Base-by-base conservation (phyloP, 495 filamentous ascomycete species). In the Penicillium chermesinum region DNA sequence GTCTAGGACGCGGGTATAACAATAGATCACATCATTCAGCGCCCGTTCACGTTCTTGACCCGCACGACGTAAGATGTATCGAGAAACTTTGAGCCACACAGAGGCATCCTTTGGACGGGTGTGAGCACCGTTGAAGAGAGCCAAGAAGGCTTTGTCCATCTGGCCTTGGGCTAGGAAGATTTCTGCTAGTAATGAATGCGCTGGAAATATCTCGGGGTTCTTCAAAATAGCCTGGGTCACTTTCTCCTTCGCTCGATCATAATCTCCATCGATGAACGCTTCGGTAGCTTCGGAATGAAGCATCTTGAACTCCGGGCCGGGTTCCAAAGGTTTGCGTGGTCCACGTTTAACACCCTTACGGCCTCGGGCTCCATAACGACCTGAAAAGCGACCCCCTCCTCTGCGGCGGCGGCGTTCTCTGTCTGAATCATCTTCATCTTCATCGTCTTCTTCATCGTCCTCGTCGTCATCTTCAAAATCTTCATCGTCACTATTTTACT, bases 171-270 rank as follows among this genome's bases (percentile, higher is more conserved):
- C 80, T 33, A 82, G 62, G 56, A 86, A 82, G 39, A 91, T 82
- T 22, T 88, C 80, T 0, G 87, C 84, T 9, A 93, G 63, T 21
- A 91, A 64, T 15, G 78, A 81, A 77, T 91, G 89, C 20, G 89
- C 85, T 16, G 79, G 74, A 51, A 86, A 85, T 46, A 89, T 87
- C 61, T 95, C 90, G 12, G 87, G 86, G 59, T 95, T 95, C 55
- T 84, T 76, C 47, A 86, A 79, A 43, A 95, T 82, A 9, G 89
- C 86, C 57, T 82, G 79, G 39, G 75, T 70, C 9, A 85, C 78
- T 37, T 79, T 70, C 2, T 80, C 69, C 22, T 80, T 72, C 9
- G 88, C 85, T 30, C 74, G 69, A 20, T 83, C 80, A 59, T 83
- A 83, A 37, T 86, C 73, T 9, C 76, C 73, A 43, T 79, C 73